Conservation (phyloP, 225 moss, liverwort and hornwort genomes). For the Neckera pumila region DNA sequence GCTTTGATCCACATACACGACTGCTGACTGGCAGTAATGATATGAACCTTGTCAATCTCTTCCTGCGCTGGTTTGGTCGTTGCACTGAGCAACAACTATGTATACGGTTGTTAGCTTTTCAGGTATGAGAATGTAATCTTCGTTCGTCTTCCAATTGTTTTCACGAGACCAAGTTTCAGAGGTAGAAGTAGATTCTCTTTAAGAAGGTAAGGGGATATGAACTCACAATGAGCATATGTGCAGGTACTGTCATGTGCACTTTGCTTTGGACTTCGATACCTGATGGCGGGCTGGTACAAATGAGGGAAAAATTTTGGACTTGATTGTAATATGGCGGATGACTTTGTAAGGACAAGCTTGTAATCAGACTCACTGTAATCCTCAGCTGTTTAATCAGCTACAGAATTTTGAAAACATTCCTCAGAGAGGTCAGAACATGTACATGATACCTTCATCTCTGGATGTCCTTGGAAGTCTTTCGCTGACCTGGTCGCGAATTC, state of each 20-base stretch:
- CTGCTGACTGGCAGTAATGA: constrained; percentile 86
- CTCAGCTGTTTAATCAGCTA: not conserved
- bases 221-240: not conserved
- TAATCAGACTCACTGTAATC: not conserved
- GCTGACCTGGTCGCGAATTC: not conserved
- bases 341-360: not conserved
- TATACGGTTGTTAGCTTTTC: constrained; percentile 71
- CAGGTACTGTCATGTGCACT: constrained; percentile 69
- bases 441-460: not conserved
- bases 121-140: constrained; percentile 26
- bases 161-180: not conserved
- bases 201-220: not conserved
- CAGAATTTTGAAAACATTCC: not conserved
- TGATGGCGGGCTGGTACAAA: constrained; percentile 97
- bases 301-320: constrained; percentile 7
- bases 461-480: not conserved
- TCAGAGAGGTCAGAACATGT: not conserved
- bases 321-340: not conserved
- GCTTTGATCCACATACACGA: constrained; percentile 72
- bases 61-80: constrained; percentile 77
- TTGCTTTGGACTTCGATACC: constrained; percentile 70
- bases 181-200: not conserved
- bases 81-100: constrained; percentile 85
- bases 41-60: constrained; percentile 90
- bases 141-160: not conserved